phyloP scores from a whole-genome alignment of 202 grass and related monocot genomes.

The Saccharum hybrid region DNA sequence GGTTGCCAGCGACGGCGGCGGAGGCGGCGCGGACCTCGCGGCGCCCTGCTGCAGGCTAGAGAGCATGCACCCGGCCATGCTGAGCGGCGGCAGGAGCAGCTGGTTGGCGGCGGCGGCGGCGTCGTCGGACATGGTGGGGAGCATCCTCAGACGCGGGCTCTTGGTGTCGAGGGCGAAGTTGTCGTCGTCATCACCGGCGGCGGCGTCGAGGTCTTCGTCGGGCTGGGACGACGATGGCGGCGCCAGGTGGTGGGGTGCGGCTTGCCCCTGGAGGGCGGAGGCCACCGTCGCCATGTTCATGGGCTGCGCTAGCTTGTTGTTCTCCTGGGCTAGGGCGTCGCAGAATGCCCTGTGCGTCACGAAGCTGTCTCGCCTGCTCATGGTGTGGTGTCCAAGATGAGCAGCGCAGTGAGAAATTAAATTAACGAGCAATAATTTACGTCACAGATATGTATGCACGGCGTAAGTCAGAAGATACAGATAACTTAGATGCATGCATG shows the following conservation, averaged over 20 bases:
- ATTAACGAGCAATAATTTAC: too few relatives aligned
- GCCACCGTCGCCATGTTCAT: conserved; percentile 72
- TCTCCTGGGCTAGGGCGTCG: conserved; percentile 81
- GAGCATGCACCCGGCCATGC: conserved; percentile 55
- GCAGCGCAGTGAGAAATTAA: not conserved
- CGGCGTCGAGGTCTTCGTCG: not conserved
- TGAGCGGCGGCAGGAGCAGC: conserved; percentile 26
- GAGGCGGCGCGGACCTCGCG: not conserved
- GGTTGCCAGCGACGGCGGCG: not conserved
- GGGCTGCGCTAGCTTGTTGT: conserved; percentile 59
- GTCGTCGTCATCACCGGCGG: not conserved
- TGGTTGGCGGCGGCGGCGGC: too few relatives aligned
- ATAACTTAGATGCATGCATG: too few relatives aligned
- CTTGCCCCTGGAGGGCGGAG: conserved; percentile 55
- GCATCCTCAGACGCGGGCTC: conserved; percentile 36
- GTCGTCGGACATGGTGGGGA: conserved; percentile 20
- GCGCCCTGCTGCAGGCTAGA: conserved; percentile 41
- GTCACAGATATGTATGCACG: too few relatives aligned
- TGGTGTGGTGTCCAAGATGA: conserved; percentile 23
- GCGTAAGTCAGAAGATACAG: too few relatives aligned
- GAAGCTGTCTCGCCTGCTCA: conserved; percentile 96
- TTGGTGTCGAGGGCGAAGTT: conserved; percentile 42
- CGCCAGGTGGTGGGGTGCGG: conserved; percentile 1
- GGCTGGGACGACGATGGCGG: not conserved
- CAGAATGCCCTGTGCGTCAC: conserved; percentile 92